Evolutionary conservation across 192 early-diverging fungal genomes (phyloP).

Genomic region (Rhizophagus prolifer): DNA sequence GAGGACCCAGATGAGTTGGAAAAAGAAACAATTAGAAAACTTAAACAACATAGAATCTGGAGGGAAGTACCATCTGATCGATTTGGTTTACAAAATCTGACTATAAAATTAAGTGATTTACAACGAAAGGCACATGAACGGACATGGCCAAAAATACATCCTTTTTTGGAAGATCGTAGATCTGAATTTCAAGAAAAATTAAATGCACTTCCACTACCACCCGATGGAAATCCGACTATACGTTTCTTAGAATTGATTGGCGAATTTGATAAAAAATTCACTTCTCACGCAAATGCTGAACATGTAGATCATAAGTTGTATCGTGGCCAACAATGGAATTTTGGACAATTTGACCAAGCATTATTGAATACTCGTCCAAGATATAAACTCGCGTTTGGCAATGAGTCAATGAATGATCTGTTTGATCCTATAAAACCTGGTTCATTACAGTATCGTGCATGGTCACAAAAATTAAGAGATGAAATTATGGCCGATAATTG

Average conservation of each 20-base stretch:
- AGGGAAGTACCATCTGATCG: not conserved
- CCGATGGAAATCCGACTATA: not conserved
- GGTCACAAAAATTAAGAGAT: not conserved
- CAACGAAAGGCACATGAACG: not conserved
- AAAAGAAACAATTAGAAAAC: not conserved
- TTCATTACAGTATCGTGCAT: not conserved
- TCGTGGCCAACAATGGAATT: constrained; percentile 1
- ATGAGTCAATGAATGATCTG: not conserved
- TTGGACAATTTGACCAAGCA: not conserved
- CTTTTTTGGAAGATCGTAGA: not conserved
- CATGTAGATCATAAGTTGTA: not conserved
- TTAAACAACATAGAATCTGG: not conserved
- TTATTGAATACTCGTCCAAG: constrained; percentile 1
- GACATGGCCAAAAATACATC: not conserved
- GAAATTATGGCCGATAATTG: not conserved
- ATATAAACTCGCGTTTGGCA: not conserved
- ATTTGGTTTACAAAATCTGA: not conserved
- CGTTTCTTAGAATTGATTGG: not conserved
- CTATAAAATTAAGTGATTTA: not conserved
- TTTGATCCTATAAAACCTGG: constrained; percentile 3
- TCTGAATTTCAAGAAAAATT: not conserved
- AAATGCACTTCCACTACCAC: not conserved
- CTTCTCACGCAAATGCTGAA: not conserved
- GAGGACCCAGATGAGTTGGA: not conserved
- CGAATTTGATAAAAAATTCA: not conserved